These are phyloP conservation scores for Rhodotorula sp. DNA, from an alignment of 1,284 basidiomycete genomes.

Conservation along the genomic window DNA sequence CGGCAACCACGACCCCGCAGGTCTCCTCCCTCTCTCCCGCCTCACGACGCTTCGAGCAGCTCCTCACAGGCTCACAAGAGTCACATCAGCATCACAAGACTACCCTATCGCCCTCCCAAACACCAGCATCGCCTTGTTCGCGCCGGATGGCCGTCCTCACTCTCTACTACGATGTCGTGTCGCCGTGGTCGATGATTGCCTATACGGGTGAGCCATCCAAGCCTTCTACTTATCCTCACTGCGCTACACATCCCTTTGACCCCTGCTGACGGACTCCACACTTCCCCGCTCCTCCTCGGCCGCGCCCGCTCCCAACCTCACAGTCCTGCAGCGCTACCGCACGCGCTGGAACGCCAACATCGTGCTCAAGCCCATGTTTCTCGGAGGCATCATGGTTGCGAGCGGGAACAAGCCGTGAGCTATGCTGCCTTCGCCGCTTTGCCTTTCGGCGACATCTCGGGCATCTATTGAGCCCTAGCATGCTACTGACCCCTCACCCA, in stretches of 20 bases:
- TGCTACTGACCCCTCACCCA: neutral
- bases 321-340: slow-evolving; percentile 34
- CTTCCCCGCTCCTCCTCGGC: neutral
- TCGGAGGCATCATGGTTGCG: slow-evolving; percentile 35
- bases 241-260: too few relatives aligned
- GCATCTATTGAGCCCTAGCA: neutral
- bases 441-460: neutral
- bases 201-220: slow-evolving; percentile 2
- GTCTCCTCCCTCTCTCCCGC: too few relatives aligned
- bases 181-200: slow-evolving; percentile 28
- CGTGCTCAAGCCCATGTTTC: slow-evolving; percentile 28
- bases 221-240: neutral
- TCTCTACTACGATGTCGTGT: slow-evolving; percentile 28
- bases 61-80: too few relatives aligned
- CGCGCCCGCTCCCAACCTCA: neutral
- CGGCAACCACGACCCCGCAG: too few relatives aligned
- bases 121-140: neutral
- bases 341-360: slow-evolving; percentile 26
- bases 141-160: slow-evolving; percentile 14
- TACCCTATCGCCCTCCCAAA: too few relatives aligned
- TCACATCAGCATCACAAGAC: too few relatives aligned
- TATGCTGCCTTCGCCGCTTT: neutral
- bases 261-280: neutral
- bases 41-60: too few relatives aligned
- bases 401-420: slow-evolving; percentile 33